Evolutionary conservation across 225 moss, liverwort and hornwort genomes (phyloP).

Genomic region (Pseudoscleropodium purum): DNA sequence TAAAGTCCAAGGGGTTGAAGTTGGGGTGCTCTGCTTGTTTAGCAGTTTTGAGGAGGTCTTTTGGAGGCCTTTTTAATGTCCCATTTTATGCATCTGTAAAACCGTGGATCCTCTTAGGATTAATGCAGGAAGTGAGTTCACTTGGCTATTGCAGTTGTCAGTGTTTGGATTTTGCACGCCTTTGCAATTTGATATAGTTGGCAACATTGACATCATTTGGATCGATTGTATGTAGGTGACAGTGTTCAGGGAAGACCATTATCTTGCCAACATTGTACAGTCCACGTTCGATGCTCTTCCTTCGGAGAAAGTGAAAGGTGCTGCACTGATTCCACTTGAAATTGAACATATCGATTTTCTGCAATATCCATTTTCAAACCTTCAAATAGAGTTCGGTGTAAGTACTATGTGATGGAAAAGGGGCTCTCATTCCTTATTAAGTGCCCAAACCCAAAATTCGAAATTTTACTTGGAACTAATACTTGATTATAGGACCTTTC

Average conservation of each 20-base stretch:
- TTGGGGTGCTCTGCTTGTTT: not conserved
- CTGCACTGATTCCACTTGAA: not conserved
- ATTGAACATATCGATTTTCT: not conserved
- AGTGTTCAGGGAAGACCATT: conserved; percentile 70
- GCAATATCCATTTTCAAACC: not conserved
- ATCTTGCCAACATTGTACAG: conserved; percentile 71
- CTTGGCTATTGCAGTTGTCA: not conserved
- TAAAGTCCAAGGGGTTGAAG: no score
- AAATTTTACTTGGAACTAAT: not conserved
- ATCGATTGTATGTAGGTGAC: conserved; percentile 40
- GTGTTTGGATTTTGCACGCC: not conserved
- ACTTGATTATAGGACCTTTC: not conserved
- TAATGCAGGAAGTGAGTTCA: not conserved
- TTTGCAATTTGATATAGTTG: not conserved
- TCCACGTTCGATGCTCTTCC: conserved; percentile 64
- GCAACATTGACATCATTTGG: not conserved
- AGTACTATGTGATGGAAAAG: not conserved
- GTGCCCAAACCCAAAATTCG: not conserved
- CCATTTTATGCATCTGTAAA: not conserved
- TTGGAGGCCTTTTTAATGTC: not conserved
- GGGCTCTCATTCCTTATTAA: not conserved
- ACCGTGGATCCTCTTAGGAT: not conserved
- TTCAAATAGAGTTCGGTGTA: not conserved
- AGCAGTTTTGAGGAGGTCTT: not conserved
- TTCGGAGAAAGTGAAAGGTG: conserved; percentile 61